Base-by-base conservation (phyloP, 2,329 filamentous ascomycete genomes). In the Claviceps arundinis region DNA sequence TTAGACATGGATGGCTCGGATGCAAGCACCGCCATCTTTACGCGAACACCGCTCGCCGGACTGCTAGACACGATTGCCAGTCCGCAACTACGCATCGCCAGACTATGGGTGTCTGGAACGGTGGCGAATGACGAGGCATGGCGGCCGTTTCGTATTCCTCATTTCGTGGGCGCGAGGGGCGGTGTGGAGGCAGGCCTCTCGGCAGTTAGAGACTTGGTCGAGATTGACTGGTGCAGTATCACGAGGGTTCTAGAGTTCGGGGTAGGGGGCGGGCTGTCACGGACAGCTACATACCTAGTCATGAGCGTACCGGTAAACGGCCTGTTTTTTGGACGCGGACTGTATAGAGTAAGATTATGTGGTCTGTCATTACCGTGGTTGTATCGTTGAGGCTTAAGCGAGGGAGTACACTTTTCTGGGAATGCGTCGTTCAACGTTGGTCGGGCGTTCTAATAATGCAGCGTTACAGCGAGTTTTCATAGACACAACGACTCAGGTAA, bases 61-160 rank as follows among this genome's bases (percentile, higher is more conserved):
- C 56, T 76, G 8, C 57, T 75, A 46, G 60, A 62, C 50, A 59
- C 76, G 17, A 58, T 77, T 51, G 61, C 66, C 43, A 73, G 76
- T 53, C 73, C 73, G 47, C 69, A 74, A 47, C 61, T 76, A 38
- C 61, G 70, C 47, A 63, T 56, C 43, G 70, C 68, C 14, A 62
- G 66, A 52, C 57, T 76, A 30, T 61, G 61, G 56, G 65, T 73
- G 41, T 64, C 64, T 50, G 59, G 59, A 19, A 58, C 57, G 42
- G 72, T 73, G 55, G 61, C 62, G 50, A 54, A 48, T 45, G 46
- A 48, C 40, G 46, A n/a, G 13, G 51, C 40, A 13, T 52, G 51
- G 51, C 22, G 13, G 40, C 41, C 51, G 19, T 52, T 52, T 24
- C 22, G 42, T 56, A 34, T 57, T 55, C 56, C 50, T 50, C 30